Base-by-base conservation (phyloP, 2,329 filamentous ascomycete species). In the Myriosclerotinia duriaeana region DNA sequence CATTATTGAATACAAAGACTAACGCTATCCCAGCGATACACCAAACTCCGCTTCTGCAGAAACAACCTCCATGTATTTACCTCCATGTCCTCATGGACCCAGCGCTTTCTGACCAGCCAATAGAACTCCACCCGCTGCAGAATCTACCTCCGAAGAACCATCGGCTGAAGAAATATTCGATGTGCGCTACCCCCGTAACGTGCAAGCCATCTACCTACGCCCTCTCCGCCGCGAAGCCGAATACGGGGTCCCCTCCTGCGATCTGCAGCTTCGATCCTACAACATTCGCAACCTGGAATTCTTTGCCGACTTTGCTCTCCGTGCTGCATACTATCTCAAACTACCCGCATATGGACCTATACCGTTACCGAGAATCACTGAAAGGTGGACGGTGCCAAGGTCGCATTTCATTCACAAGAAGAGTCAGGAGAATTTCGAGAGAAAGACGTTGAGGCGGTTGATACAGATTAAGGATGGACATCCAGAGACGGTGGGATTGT, bases 331-430 rank as follows among this genome's bases (percentile, higher is more conserved):
- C 81, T 99, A 94, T 80, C 87, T 97, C 53, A 87, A 90, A 22
- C 87, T 99, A 2, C 90, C 93, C 12, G 93, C 93, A 3, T 90
- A 86, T 56, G 95, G 95, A 0, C 93, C 95, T 7, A 83, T 95
- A 7, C 92, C 94, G 14, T 82, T 99, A 22, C 95, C 95, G 1
- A 87, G 89, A 67, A 92, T 94, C 71, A 90, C 86, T 20, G 92
- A 99, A 81, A 87, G 93, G 74, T 99, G 95, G 95, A 98, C 95
- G 0, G 93, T 98, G 2, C 92, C 93, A 12, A 86, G 87, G 74
- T 87, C 87, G 75, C 90, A 91, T 78, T 99, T 99, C 82, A 92
- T 97, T 71, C 91, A 92, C 83, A 99, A 98, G 81, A 99, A 99
- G 81, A 89, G 87, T 48, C 93, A 99, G 79, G 95, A 99, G 80